phyloP scores from a whole-genome alignment of 2,329 filamentous ascomycete genomes.

The Magnaporthales sp. region DNA sequence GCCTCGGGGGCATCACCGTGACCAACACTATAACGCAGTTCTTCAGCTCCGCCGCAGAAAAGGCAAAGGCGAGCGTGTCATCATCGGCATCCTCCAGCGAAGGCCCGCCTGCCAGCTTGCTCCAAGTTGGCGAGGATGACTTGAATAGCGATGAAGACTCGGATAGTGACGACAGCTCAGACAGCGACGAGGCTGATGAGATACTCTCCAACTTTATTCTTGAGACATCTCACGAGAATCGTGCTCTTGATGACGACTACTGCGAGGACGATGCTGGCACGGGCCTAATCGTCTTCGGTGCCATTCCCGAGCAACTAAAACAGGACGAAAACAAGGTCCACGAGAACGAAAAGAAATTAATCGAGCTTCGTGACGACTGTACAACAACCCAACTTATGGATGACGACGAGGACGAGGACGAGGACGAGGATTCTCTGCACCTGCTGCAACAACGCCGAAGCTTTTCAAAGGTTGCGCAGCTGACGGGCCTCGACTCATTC shows the following conservation, averaged over 20 bases:
- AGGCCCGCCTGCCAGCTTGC: background rate
- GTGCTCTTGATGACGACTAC: too few relatives aligned
- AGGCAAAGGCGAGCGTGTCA: background rate
- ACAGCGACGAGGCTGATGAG: background rate
- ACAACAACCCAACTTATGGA: background rate
- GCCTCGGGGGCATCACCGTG: background rate
- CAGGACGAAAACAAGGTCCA: background rate
- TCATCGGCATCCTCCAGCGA: background rate
- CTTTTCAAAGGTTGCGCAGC: background rate
- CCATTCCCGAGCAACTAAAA: background rate
- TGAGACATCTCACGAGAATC: background rate
- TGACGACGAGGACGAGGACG: background rate
- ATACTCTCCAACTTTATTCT: background rate
- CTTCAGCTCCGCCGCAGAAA: background rate
- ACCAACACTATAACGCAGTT: background rate
- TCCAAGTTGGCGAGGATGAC: background rate
- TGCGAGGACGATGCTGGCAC: background rate
- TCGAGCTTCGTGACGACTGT: background rate
- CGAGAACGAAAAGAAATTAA: background rate
- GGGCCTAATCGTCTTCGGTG: background rate
- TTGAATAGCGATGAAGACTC: background rate
- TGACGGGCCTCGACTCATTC: background rate
- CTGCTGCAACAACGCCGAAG: background rate
- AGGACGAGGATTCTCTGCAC: background rate
- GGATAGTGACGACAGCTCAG: background rate